Base-by-base conservation (phyloP, 106 monocot species). In the Allium fistulosum region DNA sequence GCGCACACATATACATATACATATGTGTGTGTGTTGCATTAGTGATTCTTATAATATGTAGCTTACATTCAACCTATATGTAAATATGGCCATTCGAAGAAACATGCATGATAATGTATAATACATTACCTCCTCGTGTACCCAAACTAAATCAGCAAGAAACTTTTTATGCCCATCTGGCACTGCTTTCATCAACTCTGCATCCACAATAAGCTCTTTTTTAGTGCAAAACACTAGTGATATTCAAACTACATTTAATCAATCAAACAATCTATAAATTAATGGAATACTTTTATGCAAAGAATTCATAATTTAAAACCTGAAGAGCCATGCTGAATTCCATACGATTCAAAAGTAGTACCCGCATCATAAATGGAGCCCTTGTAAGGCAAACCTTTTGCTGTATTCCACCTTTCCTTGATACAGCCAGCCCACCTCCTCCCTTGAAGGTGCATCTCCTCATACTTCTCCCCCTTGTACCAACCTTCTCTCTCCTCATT, bases 121-220 rank as follows among this genome's bases (percentile, higher is more conserved):
- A 5, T 72, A 92, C 97, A 86, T 99, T 72, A 92, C 97, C 89
- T 99, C 93, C 71, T 93, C 90, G 49, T 93, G 92, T 63, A 99
- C 65, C 99, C 93, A 99, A 62, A 90, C 87, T 73, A 99, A 76
- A 57, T 74, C 67, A 4, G 74, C 72, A 14, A 93, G 84, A 58
- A 99, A 99, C 57, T 80, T 85, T 68, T 87, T 90, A 72, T 99
- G 99, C 18, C 79, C 79, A 49, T 81, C 85, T 18, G 90, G 99
- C 18, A 99, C 87, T 12, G 89, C 93, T 65, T 78, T 81, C 0
- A 52, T 55, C 53, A 99, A 90, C 55, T 93, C 93, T 93, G 68
- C 26, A 67, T 4, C 17, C 59, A 59, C 14, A 59, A 59, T 12
- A 55, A 12, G 11, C 53, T 4, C 37, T 37, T 37, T 22, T 4